Evolutionary conservation across 108 stramenopile genomes (phyloP), one percentile per base, ranked within the genome.

Genomic region (Cyclotella distinguenda): DNA sequence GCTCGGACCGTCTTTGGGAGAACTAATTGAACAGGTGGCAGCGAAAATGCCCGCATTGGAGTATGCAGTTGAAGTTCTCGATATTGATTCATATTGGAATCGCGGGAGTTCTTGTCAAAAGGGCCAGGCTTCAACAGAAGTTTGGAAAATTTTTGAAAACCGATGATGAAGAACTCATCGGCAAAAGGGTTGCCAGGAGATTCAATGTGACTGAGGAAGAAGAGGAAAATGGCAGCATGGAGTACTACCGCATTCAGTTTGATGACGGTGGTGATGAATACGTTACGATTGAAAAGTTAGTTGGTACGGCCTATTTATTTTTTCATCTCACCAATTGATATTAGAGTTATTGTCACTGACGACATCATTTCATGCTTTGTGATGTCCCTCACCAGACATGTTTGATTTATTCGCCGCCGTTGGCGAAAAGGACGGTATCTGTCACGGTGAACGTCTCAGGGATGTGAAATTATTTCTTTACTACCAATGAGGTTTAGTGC

Each of bases 191-290:
- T 5, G 87, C 84, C 19, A 86, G 84, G 59, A 23, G 49, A 22
- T 91, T 87, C 43, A 53, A 72, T 11, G 43, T 57, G 7, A 63
- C 58, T 13, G 61, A 69, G 4, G 60, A 57, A 23, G 75, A 74
- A 55, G 86, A 79, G 6, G 79, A 84, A 38, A 50, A 56, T 26
- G 57, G 85, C 22, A 84, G 61, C 49, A 60, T 82, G 36, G 87
- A 40, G 16, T 26, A 46, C 25, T 91, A 70, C 50, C 58, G 63
- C 21, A 71, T 91, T 33, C 40, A 44, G 23, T 91, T 84, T 69
- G 86, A 87, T 64, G 86, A 91, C 70, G 84, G 80, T 16, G 90
- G 89, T 59, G 16, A 10, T 15, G 90, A 88, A 64, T 72, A 89
- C 22, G 42, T 84, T 36, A 44, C 53, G 9, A 10, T 67, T 3